Evolutionary conservation across 2,329 filamentous ascomycete genomes (phyloP).

Genomic region (Diaporthe sp.): DNA sequence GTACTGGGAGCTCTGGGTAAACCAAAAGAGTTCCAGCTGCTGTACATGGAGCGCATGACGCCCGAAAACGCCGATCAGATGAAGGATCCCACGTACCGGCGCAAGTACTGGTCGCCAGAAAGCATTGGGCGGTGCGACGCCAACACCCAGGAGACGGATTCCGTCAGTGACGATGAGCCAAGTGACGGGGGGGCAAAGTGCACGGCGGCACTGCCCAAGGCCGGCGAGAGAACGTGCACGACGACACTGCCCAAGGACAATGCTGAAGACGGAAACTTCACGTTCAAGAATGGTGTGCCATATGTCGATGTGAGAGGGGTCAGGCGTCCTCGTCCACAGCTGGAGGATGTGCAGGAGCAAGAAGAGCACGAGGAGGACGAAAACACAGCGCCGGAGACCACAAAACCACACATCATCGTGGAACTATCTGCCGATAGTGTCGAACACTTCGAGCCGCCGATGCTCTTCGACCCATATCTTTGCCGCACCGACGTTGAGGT

Average conservation of each 20-base stretch:
- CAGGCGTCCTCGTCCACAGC: neutral
- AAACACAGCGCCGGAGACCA: neutral
- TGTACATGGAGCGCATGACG: slow-evolving; percentile 15
- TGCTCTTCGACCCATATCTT: neutral
- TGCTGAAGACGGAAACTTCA: neutral
- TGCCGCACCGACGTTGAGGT: neutral
- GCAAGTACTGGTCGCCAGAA: slow-evolving; percentile 11
- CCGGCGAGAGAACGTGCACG: neutral
- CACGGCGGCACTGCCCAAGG: neutral
- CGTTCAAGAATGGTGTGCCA: slow-evolving; percentile 11
- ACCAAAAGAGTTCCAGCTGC: slow-evolving; percentile 1
- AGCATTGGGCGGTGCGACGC: neutral
- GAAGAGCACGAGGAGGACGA: neutral
- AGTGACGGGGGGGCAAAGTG: neutral
- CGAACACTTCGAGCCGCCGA: neutral
- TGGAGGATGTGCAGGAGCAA: neutral
- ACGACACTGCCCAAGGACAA: neutral
- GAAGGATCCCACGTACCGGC: neutral
- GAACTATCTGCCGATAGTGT: neutral
- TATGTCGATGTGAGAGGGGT: neutral
- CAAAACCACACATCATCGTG: neutral
- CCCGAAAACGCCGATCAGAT: neutral
- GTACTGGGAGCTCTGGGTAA: neutral
- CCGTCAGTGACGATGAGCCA: no score
- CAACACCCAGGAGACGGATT: neutral